Base-by-base conservation (phyloP, 768 basidiomycete genomes). In the Boletus fagicola region DNA sequence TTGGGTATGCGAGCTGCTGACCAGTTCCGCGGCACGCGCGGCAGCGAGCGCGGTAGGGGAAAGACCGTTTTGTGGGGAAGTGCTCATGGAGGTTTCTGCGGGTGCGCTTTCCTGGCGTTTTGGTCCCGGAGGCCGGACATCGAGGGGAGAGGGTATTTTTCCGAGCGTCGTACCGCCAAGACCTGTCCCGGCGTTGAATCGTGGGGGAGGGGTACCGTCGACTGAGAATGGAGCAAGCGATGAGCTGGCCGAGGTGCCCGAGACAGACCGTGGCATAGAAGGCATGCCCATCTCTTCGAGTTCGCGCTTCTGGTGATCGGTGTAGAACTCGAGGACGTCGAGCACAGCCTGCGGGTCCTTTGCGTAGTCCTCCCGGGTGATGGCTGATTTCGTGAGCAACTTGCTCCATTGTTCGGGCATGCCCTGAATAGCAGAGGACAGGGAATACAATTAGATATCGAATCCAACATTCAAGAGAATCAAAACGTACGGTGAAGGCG, bases 361-460 rank as follows among this genome's bases (percentile, higher is more conserved):
- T 5, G 92, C 94, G 56, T 98, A 97, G 73, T 99, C 96, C 75
- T 99, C 96, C 54, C 92, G 89, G 2, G 96, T 99, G 73, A 99
- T 97, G 35, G 94, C 94, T 4, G 93, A 95, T 68, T 95, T 94
- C 5, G 93, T 98, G 65, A 99, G 82, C n/a, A 99, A 80, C 60
- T 94, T 92, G 67, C 85, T 91, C 96, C 96, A 99, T 78, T 96
- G 93, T 54, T 97, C 94, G 11, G 96, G 96, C 72, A 99, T 85
- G 56, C 96, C 96, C 93, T 94, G 62, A 30, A 45, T 31, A 44
- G 39, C 24, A 31, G 38, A 49, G 13, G 40, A 51, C 28, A 38
- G 16, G 28, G n/a, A 36, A 18, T 7, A 47, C 12, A 15, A 42
- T 63, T 43, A 31, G 51, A 51, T 5, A 18, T 36, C 46, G 9